Evolutionary conservation across 305 asterid species (phyloP).

Genomic region (Fraxinus ornus): DNA sequence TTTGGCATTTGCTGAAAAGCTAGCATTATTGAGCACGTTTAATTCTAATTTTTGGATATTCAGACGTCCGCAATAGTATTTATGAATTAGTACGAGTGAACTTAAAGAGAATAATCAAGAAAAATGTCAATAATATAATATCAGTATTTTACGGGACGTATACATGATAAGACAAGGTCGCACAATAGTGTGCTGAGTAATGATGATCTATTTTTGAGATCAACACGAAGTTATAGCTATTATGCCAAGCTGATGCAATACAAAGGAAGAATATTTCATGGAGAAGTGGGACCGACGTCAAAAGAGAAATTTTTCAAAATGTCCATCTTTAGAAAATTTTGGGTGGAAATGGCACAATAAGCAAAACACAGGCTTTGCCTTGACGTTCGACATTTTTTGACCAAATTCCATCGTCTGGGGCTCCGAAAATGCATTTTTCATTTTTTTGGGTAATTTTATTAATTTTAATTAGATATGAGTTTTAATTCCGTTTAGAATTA

Average conservation of each 20-base stretch:
- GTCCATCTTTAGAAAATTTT: too few species aligned
- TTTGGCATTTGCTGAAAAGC: background rate
- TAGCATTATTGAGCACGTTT: background rate
- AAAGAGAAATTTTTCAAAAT: background rate
- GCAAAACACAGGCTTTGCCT: background rate
- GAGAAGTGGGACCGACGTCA: background rate
- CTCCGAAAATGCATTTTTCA: background rate
- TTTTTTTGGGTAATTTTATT: background rate
- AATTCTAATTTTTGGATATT: background rate
- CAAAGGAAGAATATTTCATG: background rate
- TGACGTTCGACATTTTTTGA: background rate
- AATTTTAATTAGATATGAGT: background rate
- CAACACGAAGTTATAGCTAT: background rate
- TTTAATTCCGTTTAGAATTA: background rate
- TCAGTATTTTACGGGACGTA: background rate
- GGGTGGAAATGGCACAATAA: background rate
- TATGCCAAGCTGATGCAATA: background rate
- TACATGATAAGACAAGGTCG: background rate
- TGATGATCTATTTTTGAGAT: background rate
- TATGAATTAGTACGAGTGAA: background rate
- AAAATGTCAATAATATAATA: background rate
- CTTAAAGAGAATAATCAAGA: background rate
- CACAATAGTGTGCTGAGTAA: background rate
- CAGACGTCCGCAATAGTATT: background rate
- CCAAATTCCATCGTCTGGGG: background rate